Conservation (phyloP, 2,329 filamentous ascomycete genomes). For the Aspergillus tubingensis region DNA sequence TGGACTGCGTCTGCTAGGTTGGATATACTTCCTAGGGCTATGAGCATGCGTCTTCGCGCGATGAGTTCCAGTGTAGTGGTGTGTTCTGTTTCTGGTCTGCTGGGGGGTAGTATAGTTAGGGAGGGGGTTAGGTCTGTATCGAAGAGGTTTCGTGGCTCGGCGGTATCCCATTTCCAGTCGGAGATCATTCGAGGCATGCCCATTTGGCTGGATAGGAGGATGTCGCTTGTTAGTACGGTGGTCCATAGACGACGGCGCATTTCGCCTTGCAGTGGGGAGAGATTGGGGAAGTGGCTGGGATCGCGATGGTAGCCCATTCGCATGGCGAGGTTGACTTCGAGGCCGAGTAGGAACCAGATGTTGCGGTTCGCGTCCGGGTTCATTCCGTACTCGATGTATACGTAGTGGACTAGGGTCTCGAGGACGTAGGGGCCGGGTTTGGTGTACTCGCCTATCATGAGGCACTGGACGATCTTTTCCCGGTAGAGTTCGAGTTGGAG, state of each 20-base stretch:
- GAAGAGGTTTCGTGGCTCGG: conserved; percentile 57
- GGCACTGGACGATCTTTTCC: conserved; percentile 52
- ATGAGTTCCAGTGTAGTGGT: conserved; percentile 45
- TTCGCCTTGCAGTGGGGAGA: conserved; percentile 58
- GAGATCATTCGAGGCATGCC: conserved; percentile 63
- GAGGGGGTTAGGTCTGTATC: conserved; percentile 61
- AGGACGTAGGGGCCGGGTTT: conserved; percentile 55
- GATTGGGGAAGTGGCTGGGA: conserved; percentile 52
- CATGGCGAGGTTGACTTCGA: conserved; percentile 60
- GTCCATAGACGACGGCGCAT: conserved; percentile 48
- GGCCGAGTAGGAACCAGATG: conserved; percentile 55
- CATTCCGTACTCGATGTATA: conserved; percentile 56
- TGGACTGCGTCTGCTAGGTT: conserved; percentile 32
- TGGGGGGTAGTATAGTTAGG: conserved; percentile 51
- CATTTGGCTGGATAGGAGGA: conserved; percentile 62
- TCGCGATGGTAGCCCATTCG: conserved; percentile 63
- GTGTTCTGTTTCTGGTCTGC: conserved; percentile 55
- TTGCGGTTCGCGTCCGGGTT: conserved; percentile 56
- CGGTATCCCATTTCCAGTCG: conserved; percentile 60
- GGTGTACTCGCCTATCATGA: conserved; percentile 57
- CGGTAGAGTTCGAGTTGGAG: conserved; percentile 24
- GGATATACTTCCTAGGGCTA: conserved; percentile 32
- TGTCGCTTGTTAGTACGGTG: conserved; percentile 54
- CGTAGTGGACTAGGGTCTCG: conserved; percentile 58
- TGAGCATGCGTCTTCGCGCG: conserved; percentile 34